Conservation (phyloP, 169 alveolate species). For the Plasmodium reichenowi region DNA sequence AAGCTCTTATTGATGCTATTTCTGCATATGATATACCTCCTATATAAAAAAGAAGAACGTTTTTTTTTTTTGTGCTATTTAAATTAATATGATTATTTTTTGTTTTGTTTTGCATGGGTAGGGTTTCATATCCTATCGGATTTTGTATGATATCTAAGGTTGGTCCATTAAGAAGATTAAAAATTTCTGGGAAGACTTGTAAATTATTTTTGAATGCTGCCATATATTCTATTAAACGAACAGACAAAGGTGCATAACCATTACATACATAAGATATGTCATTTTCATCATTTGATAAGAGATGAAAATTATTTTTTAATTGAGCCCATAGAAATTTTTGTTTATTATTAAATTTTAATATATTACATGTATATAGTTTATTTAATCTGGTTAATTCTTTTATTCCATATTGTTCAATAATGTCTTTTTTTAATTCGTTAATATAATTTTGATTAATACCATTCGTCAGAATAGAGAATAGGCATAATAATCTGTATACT, state of each 20-base stretch:
- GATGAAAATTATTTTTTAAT: constrained; percentile 79
- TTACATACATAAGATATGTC: constrained; percentile 83
- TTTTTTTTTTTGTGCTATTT: constrained; percentile 4
- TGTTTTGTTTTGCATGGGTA: not conserved
- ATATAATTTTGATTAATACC: constrained; percentile 77
- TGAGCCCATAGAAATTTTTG: constrained; percentile 77
- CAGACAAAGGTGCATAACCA: constrained; percentile 86
- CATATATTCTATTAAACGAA: constrained; percentile 79
- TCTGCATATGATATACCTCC: constrained; percentile 86
- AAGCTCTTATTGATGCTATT: constrained; percentile 81
- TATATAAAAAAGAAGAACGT: constrained; percentile 78
- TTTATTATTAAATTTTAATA: constrained; percentile 31
- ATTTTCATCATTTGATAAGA: constrained; percentile 79
- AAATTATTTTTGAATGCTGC: constrained; percentile 41
- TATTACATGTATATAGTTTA: constrained; percentile 44
- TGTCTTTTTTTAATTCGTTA: constrained; percentile 80
- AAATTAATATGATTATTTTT: not conserved
- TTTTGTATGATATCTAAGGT: constrained; percentile 52
- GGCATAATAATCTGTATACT: constrained; percentile 77
- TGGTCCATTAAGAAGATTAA: constrained; percentile 54
- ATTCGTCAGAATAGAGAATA: constrained; percentile 79
- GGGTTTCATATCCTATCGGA: constrained; percentile 44
- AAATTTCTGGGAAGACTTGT: constrained; percentile 54
- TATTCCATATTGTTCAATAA: constrained; percentile 84
- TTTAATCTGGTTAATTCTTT: constrained; percentile 74